phyloP scores from a whole-genome alignment of 2,329 filamentous ascomycete genomes.

The Berkeleyomyces rouxiae region DNA sequence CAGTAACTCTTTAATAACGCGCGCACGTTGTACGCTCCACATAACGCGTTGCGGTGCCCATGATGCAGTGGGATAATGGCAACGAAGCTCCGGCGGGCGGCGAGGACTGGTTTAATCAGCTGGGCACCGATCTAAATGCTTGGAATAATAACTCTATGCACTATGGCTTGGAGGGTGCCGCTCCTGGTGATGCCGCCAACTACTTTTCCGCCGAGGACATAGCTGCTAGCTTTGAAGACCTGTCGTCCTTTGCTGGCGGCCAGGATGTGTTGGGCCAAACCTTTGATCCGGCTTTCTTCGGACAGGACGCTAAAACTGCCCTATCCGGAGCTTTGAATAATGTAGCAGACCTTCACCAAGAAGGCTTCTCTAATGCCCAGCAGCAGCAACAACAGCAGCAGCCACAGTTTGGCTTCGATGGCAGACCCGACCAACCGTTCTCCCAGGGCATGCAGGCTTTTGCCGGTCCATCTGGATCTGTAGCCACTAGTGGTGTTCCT shows the following conservation, averaged over 20 bases:
- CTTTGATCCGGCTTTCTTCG: conserved; percentile 6
- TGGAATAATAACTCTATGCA: not conserved
- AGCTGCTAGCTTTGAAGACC: not conserved
- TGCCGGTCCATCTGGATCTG: not conserved
- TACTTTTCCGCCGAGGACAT: not conserved
- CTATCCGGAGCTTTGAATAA: conserved; percentile 5
- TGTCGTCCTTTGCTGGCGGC: not conserved
- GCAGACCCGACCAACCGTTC: not conserved
- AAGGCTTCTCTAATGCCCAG: conserved; percentile 2
- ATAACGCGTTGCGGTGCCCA: not conserved
- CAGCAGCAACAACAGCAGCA: not conserved
- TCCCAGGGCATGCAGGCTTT: conserved; percentile 3
- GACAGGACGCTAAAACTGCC: conserved; percentile 5
- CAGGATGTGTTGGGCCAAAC: not conserved
- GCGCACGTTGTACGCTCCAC: not conserved
- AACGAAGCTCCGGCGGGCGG: not conserved
- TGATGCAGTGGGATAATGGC: conserved; percentile 6
- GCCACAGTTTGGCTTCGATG: not conserved
- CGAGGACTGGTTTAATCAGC: conserved; percentile 6
- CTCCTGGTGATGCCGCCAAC: not conserved
- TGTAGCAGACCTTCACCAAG: conserved; percentile 4
- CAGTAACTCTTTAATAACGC: not conserved
- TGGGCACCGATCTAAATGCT: not conserved
- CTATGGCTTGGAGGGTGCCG: not conserved
- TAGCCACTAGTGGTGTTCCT: not conserved